These are phyloP conservation scores for Saitozyma sp. DNA, from an alignment of 768 basidiomycete genomes.

Conservation along the genomic window DNA sequence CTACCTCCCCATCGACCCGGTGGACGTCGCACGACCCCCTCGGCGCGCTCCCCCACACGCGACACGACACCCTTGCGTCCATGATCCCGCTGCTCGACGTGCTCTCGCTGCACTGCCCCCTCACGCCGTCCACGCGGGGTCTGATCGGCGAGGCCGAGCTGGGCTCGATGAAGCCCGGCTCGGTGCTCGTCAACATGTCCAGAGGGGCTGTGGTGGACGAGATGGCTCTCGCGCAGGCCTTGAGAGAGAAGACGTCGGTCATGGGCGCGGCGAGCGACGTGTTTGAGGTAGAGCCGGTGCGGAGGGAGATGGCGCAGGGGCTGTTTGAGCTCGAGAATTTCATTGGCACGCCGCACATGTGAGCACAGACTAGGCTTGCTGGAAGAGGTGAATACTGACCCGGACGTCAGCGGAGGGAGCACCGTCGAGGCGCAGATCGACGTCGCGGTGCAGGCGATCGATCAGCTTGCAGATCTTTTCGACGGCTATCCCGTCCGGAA, in stretches of 20 bases:
- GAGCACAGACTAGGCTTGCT: slow-evolving; percentile 3
- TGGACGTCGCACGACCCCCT: slow-evolving; percentile 26
- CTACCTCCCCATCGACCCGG: slow-evolving; percentile 36
- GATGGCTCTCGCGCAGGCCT: slow-evolving; percentile 27
- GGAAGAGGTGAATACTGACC: slow-evolving; percentile 17
- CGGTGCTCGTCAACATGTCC: slow-evolving; percentile 52
- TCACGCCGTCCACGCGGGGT: slow-evolving; percentile 39
- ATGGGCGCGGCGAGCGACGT: slow-evolving; percentile 48
- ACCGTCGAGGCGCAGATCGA: slow-evolving; percentile 12
- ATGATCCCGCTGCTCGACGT: slow-evolving; percentile 46
- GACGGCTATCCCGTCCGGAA: slow-evolving; percentile 35
- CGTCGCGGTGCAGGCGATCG: slow-evolving; percentile 37
- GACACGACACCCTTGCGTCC: slow-evolving; percentile 41
- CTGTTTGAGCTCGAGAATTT: slow-evolving; percentile 40
- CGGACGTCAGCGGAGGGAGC: slow-evolving; percentile 36
- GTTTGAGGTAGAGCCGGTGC: slow-evolving; percentile 41
- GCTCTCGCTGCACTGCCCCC: slow-evolving; percentile 52
- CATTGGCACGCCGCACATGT: slow-evolving; percentile 45
- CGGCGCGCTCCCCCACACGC: slow-evolving; percentile 35
- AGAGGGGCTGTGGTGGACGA: slow-evolving; percentile 52
- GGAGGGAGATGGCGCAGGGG: slow-evolving; percentile 31
- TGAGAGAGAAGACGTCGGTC: slow-evolving; percentile 19
- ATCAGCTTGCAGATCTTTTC: slow-evolving; percentile 38
- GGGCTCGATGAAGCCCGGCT: slow-evolving; percentile 36
- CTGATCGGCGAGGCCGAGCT: slow-evolving; percentile 45